A percentile compares a stretch with the other conserved stretches of the same genome.
phyloP scores from a whole-genome alignment of 495 filamentous ascomycete genomes.

The Evernia prunastri region DNA sequence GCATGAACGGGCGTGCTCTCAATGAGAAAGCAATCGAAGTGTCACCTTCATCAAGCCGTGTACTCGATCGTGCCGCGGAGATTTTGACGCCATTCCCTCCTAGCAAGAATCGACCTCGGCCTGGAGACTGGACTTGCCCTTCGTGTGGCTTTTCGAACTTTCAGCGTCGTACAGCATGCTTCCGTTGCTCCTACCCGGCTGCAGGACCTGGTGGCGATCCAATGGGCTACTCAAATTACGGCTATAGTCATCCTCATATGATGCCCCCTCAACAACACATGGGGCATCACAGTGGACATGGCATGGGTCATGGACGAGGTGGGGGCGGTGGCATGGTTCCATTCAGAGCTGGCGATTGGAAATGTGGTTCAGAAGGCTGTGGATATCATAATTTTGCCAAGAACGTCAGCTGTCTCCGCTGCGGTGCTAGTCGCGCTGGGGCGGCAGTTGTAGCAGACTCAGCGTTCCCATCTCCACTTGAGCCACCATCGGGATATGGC shows the following conservation, averaged over 20 bases:
- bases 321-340: constrained; percentile 84
- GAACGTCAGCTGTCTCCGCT: constrained; percentile 95
- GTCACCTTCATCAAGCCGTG: constrained; percentile 88
- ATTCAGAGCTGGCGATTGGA: constrained; percentile 98
- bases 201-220: constrained; percentile 68
- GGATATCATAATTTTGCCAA: constrained; percentile 99
- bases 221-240: constrained; percentile 66
- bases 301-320: constrained; percentile 61
- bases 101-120: constrained; percentile 94
- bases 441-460: constrained; percentile 92
- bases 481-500: constrained; percentile 71
- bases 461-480: constrained; percentile 86
- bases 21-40: constrained; percentile 99
- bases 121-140: constrained; percentile 98
- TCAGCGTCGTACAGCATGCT: constrained; percentile 95
- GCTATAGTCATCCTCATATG: constrained; percentile 72
- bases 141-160: constrained; percentile 81
- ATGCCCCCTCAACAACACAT: constrained; percentile 75
- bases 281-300: constrained; percentile 67
- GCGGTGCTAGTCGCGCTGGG: constrained; percentile 86
- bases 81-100: constrained; percentile 95
- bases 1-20: constrained; percentile 96
- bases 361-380: constrained; percentile 95
- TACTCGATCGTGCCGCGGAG: constrained; percentile 89
- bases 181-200: constrained; percentile 96